Base-by-base conservation (phyloP, 1,284 basidiomycete species). In the Fomitopsis betulina region DNA sequence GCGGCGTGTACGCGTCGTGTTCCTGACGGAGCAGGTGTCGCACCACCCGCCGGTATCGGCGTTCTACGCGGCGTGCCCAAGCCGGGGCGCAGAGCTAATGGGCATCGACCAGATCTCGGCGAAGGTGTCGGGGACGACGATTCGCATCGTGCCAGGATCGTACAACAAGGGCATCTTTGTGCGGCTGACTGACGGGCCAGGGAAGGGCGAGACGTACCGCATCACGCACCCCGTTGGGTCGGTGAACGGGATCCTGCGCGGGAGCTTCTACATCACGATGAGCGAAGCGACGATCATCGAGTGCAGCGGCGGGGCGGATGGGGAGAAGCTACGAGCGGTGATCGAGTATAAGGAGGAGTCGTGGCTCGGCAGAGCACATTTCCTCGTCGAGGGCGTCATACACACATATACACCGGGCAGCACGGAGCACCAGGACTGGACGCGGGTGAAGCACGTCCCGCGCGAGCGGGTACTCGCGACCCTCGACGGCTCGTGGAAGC, bases 261-360 rank as follows among this genome's bases (percentile, higher is more conserved):
- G 91, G 1, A 90, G 83, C 68, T 91, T 96, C 72, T 98, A 98
- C 70, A 86, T 94, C 40, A 97, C 94, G 0, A 83, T 96, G 54
- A 78, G 82, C 49, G 93, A 95, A 63, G 81, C 87, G 62, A 88
- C 90, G 2, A 85, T 90, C 62, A 85, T 98, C 67, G 96, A 93
- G 19, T 94, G 92, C 69, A 80, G 80, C 13, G 89, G 89, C 6
- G 86, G 86, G 6, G 79, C 80, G 60, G 77, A 81, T 19, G 82
- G 80, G 58, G 82, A 82, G 65, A 61, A 66, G 60, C 84, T 94
- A 66, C 81, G 95, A 56, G 81, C 93, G 7, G 82, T 99, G 59
- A 83, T 97, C 58, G 94, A 96, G 67, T 98, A 97, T 78, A 95
- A 95, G 75, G 96, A 99, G 68, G 95, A 99, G 91, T 93, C 92